Base-by-base conservation (phyloP, 139 green algal genomes). In the Micractinium conductrix region DNA sequence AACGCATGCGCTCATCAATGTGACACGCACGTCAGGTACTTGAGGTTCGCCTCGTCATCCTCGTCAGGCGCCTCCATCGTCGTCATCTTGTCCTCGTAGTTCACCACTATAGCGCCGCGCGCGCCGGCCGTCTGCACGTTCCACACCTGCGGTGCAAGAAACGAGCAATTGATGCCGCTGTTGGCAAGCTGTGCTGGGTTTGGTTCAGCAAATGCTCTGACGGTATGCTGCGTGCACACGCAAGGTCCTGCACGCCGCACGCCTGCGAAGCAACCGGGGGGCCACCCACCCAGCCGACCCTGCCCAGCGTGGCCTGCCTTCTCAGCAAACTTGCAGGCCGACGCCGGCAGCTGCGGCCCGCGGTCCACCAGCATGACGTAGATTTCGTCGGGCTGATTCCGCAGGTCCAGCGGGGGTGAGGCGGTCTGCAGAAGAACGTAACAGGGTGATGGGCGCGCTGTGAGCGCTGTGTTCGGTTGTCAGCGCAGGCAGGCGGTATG, bases 61-160 rank as follows among this genome's bases (percentile, higher is more conserved):
- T 94, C 90, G 35, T 91, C 88, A 2, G 91, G 90, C 7, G 90
- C 84, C 82, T 96, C 92, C 94, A 97, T 97, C 0, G 94, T 97
- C 2, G 94, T 93, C 28, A 93, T 84, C 8, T 37, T 43, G 76
- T 97, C 95, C 55, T 97, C 91, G 76, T 91, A 91, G 76, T 95
- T 92, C 35, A 95, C 91, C 26, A 92, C 90, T 42, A 96, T 85
- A 22, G 94, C 93, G 70, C 94, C 96, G 63, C 93, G 89, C 7
- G 96, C 96, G 1, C 96, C 96, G 19, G 94, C 93, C 53, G 88
- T 24, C 90, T 99, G 96, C 35, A 94, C 95, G 75, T 98, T 90
- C 79, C 88, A 98, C 26, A 95, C 94, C 78, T 83, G 78, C n/a
- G 30, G 14, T 6, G n/a, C n/a, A n/a, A n/a, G n/a, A n/a, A n/a